These are phyloP conservation scores for Calophaca sinica DNA, from an alignment of 306 rosid genomes.

Conservation along the genomic window DNA sequence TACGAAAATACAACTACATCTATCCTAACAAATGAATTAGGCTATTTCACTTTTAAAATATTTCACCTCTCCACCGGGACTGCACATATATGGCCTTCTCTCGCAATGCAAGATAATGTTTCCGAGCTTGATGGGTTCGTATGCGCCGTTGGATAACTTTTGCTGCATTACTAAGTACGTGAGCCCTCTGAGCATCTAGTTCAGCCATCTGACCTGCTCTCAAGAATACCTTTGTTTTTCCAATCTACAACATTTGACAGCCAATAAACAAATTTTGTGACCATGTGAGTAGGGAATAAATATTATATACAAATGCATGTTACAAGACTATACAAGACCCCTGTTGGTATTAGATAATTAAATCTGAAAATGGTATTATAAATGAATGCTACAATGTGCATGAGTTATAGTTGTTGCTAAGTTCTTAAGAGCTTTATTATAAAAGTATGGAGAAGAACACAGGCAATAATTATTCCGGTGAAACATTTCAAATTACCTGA, in stretches of 20 bases:
- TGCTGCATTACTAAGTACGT: slow-evolving; percentile 83
- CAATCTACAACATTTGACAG: slow-evolving; percentile 72
- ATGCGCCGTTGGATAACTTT: slow-evolving; percentile 80
- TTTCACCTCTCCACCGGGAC: slow-evolving; percentile 89
- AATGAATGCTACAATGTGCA: slow-evolving; percentile 41
- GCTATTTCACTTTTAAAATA: slow-evolving; percentile 38
- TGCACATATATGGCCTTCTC: slow-evolving; percentile 74
- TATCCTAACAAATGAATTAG: slow-evolving; percentile 37
- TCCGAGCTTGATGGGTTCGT: slow-evolving; percentile 84
- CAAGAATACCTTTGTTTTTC: slow-evolving; percentile 92
- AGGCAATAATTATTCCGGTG: slow-evolving; percentile 18
- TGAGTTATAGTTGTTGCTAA: slow-evolving; percentile 30
- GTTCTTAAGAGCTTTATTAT: slow-evolving; percentile 14
- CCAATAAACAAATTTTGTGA: slow-evolving; percentile 45
- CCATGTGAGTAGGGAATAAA: slow-evolving; percentile 39
- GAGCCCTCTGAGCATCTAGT: slow-evolving; percentile 86
- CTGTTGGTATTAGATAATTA: slow-evolving; percentile 33
- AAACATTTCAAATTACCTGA: slow-evolving; percentile 71
- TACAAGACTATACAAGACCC: slow-evolving; percentile 26
- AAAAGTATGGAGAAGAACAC: slow-evolving; percentile 27
- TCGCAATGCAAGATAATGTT: slow-evolving; percentile 78
- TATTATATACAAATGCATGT: slow-evolving; percentile 33
- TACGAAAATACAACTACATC: slow-evolving; percentile 32
- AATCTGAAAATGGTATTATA: slow-evolving; percentile 31
- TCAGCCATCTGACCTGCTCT: slow-evolving; percentile 99